Percentiles rank a stretch among this genome's conserved stretches.
Conservation (phyloP, 2,329 filamentous ascomycete species). For the Coniella vitis region DNA sequence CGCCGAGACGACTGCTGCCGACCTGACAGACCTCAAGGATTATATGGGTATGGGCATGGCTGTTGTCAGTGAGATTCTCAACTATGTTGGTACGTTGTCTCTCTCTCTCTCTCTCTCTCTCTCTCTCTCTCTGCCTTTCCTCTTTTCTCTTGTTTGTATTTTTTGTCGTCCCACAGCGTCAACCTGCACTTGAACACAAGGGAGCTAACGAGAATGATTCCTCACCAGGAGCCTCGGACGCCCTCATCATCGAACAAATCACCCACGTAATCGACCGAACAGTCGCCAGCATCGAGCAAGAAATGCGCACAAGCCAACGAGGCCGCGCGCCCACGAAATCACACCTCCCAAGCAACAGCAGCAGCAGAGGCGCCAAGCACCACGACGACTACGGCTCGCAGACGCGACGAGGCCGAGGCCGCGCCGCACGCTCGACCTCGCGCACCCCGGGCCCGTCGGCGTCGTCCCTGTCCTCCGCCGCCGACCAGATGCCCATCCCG, state of each 20-base stretch:
- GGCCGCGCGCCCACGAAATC: constrained; percentile 9
- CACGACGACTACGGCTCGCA: constrained; percentile 5
- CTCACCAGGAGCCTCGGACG: constrained; percentile 35
- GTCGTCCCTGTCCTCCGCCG: neutral
- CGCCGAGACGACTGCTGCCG: constrained; percentile 48
- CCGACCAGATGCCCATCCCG: constrained; percentile 5
- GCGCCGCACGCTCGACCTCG: neutral
- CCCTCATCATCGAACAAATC: constrained; percentile 37
- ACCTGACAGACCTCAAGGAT: constrained; percentile 52
- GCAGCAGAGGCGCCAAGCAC: neutral
- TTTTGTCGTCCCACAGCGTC: no score
- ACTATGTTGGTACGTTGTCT: constrained; percentile 50
- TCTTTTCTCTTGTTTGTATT: no score
- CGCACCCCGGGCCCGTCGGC: constrained; percentile 2
- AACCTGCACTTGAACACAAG: no score
- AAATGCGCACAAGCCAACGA: constrained; percentile 33
- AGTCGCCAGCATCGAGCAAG: constrained; percentile 45
- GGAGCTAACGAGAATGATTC: no score
- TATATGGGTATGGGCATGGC: constrained; percentile 67
- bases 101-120: no score
- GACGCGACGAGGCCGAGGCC: neutral
- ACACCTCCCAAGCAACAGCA: constrained; percentile 1
- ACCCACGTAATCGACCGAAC: constrained; percentile 43
- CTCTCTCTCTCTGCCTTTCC: no score
- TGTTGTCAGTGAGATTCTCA: constrained; percentile 60